Percentiles rank a stretch among this genome's conserved stretches.
Evolutionary conservation across 129 eudicot species (phyloP).

Genomic region (Flaveria ramosissima): DNA sequence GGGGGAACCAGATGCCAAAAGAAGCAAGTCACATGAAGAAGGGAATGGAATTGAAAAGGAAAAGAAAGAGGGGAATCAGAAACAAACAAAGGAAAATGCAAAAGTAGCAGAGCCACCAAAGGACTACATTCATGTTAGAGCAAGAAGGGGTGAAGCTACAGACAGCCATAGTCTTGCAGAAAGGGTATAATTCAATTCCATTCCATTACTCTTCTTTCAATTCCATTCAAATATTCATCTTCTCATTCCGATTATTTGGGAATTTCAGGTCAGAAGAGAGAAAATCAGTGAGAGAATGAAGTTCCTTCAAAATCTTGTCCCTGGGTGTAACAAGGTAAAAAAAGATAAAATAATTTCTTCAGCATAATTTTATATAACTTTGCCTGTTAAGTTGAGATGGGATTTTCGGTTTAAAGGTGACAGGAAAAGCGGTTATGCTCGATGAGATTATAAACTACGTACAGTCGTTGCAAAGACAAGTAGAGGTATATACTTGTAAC

Average conservation of each 20-base stretch:
- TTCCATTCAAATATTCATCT: constrained; percentile 16
- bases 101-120: constrained; percentile 85
- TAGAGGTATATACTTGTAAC: neutral
- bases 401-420: constrained; percentile 49
- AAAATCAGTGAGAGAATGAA: constrained; percentile 96
- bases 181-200: constrained; percentile 51
- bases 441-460: constrained; percentile 94
- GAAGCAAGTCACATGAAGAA: constrained; percentile 65
- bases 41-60: constrained; percentile 35
- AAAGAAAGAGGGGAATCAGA: constrained; percentile 39
- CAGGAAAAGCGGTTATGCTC: constrained; percentile 91
- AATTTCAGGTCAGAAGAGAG: constrained; percentile 76
- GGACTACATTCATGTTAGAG: constrained; percentile 97
- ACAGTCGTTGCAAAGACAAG: constrained; percentile 64
- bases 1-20: constrained; percentile 54
- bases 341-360: too few species aligned
- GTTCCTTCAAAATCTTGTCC: constrained; percentile 89
- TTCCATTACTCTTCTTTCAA: constrained; percentile 2
- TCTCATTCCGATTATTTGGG: neutral
- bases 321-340: constrained; percentile 91
- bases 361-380: neutral
- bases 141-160: constrained; percentile 94
- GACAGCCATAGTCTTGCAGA: constrained; percentile 97
- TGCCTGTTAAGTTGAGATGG: constrained; percentile 21
- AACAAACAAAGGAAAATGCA: constrained; percentile 52